Evolutionary conservation across 805 yeast species (phyloP).

Genomic region (Pichia manshurica): DNA sequence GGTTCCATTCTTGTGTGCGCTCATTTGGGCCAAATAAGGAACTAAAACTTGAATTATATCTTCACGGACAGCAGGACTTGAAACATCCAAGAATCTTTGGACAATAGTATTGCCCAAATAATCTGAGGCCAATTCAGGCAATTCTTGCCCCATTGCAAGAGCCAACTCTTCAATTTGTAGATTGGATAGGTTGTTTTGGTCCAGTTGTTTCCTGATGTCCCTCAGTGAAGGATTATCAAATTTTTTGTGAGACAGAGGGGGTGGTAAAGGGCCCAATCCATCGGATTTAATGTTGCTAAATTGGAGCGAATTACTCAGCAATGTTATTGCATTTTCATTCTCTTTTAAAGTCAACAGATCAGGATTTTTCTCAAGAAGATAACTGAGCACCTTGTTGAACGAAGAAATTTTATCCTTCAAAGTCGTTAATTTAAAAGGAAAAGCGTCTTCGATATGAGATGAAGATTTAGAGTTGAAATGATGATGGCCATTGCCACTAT

Average conservation of each 20-base stretch:
- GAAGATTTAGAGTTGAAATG: conserved; percentile 1
- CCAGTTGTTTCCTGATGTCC: conserved; percentile 75
- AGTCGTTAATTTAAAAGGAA: conserved; percentile 15
- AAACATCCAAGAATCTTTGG: conserved; percentile 76
- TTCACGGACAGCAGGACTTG: conserved; percentile 66
- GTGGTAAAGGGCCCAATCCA: conserved; percentile 72
- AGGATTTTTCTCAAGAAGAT: conserved; percentile 2
- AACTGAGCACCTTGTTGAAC: conserved; percentile 15
- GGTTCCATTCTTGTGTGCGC: conserved; percentile 95
- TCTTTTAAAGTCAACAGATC: conserved; percentile 3
- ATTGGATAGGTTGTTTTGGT: conserved; percentile 45
- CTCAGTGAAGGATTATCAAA: conserved; percentile 86
- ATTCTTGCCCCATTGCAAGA: conserved; percentile 75
- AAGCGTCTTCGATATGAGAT: conserved; percentile 10
- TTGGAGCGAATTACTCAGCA: conserved; percentile 39
- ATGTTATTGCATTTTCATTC: conserved; percentile 35
- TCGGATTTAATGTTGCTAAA: conserved; percentile 42
- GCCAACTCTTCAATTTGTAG: conserved; percentile 77
- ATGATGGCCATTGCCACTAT: conserved; percentile 1
- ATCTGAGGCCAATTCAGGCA: conserved; percentile 87
- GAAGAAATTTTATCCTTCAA: conserved; percentile 20
- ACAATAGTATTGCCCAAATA: conserved; percentile 94
- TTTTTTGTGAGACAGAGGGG: conserved; percentile 56
- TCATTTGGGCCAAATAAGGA: conserved; percentile 82
- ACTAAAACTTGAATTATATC: conserved; percentile 73